phyloP scores from a whole-genome alignment of 2,329 filamentous ascomycete species.

The Alternaria angustiovoidea region DNA sequence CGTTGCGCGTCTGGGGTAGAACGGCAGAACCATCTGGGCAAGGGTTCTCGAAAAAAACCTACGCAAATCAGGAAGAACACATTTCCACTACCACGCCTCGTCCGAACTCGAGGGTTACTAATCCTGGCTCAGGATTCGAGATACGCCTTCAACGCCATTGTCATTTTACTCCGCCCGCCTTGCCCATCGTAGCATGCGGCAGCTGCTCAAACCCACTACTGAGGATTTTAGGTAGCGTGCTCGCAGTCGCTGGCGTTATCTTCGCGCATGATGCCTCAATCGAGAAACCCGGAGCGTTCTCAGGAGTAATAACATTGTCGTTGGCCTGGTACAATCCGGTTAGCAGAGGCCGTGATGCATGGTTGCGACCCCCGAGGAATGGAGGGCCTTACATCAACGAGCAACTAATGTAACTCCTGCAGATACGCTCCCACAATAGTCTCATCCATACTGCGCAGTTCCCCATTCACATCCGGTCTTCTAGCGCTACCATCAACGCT shows the following conservation, averaged over 20 bases:
- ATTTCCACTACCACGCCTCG: neutral
- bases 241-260: constrained; percentile 45
- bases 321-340: constrained; percentile 28
- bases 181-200: neutral
- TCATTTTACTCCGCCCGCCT: constrained; percentile 1
- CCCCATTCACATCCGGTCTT: neutral
- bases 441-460: neutral
- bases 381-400: neutral
- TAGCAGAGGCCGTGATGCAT: neutral
- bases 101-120: neutral
- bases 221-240: constrained; percentile 23
- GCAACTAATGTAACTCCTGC: neutral
- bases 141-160: neutral
- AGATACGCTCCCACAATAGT: neutral
- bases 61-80: neutral
- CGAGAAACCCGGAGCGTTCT: constrained; percentile 48
- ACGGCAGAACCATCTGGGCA: neutral
- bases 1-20: neutral
- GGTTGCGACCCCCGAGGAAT: neutral
- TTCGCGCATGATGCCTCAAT: constrained; percentile 52
- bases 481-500: neutral
- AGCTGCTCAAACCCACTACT: constrained; percentile 14
- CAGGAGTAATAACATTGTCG: constrained; percentile 34
- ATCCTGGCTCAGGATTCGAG: neutral
- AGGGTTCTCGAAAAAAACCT: neutral